Evolutionary conservation across 2,329 filamentous ascomycete genomes (phyloP).

Genomic region (Parafenestella ontariensis): DNA sequence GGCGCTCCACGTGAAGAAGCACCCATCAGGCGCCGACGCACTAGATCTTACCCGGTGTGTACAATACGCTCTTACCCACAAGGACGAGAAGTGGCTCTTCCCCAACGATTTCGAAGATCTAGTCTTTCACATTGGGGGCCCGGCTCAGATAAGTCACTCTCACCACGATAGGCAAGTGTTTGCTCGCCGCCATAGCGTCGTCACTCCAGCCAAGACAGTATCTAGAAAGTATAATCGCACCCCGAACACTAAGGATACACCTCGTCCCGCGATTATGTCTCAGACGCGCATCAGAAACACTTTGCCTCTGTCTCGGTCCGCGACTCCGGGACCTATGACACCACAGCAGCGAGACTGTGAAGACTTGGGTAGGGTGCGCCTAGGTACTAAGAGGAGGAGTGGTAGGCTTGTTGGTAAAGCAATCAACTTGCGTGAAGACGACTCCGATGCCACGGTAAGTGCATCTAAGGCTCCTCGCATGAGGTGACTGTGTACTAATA

Average conservation of each 20-base stretch:
- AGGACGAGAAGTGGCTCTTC: conserved; percentile 32
- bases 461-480: no score
- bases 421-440: conserved; percentile 10
- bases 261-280: neutral
- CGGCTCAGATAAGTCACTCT: conserved; percentile 12
- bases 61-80: conserved; percentile 25
- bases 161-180: conserved; percentile 28
- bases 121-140: conserved; percentile 27
- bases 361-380: neutral
- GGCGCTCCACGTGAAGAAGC: conserved; percentile 25
- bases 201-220: conserved; percentile 1
- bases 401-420: conserved; percentile 13
- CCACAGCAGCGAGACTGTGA: conserved; percentile 8
- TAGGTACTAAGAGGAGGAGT: conserved; percentile 13
- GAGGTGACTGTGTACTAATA: neutral
- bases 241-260: neutral
- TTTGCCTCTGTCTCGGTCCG: neutral
- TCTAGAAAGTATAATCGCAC: neutral
- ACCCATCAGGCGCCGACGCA: conserved; percentile 32
- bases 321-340: neutral
- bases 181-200: conserved; percentile 14
- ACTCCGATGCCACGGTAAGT: conserved; percentile 12
- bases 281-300: neutral
- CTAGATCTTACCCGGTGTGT: conserved; percentile 40
- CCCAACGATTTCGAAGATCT: conserved; percentile 29